A percentile compares a stretch with the other conserved stretches of the same genome.
phyloP scores from a whole-genome alignment of 495 filamentous ascomycete species.

The Penicillium cataractarum region DNA sequence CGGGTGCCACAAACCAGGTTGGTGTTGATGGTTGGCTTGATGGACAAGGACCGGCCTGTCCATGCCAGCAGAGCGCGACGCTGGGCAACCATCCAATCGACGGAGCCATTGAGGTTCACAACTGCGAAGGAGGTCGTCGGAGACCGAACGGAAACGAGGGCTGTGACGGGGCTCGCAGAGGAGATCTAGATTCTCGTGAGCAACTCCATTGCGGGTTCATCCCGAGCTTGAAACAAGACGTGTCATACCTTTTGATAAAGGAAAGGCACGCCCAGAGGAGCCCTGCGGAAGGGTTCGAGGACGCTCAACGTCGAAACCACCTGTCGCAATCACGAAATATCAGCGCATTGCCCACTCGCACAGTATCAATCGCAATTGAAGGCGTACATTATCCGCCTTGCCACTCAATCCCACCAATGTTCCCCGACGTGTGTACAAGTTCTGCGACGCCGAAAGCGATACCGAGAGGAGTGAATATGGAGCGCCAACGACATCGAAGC shows the following conservation, averaged over 20 bases:
- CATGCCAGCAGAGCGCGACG: slow-evolving; percentile 86
- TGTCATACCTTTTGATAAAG: slow-evolving; percentile 75
- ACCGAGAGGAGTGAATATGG: slow-evolving; percentile 93
- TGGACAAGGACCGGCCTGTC: slow-evolving; percentile 85
- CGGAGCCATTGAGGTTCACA: slow-evolving; percentile 87
- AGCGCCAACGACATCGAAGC: slow-evolving; percentile 87
- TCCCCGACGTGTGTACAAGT: slow-evolving; percentile 86
- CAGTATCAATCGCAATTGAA: not conserved
- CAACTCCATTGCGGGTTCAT: not conserved
- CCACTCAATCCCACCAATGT: slow-evolving; percentile 90
- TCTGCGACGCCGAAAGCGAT: slow-evolving; percentile 87
- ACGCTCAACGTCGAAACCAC: slow-evolving; percentile 85
- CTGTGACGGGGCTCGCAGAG: slow-evolving; percentile 82
- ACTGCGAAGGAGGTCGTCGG: slow-evolving; percentile 82
- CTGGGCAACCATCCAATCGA: slow-evolving; percentile 93
- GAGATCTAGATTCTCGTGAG: slow-evolving; percentile 56
- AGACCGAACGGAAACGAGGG: slow-evolving; percentile 83
- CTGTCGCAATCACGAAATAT: slow-evolving; percentile 37
- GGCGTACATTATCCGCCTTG: slow-evolving; percentile 81
- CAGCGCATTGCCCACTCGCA: slow-evolving; percentile 9
- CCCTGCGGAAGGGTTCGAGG: slow-evolving; percentile 78
- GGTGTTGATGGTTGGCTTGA: slow-evolving; percentile 73
- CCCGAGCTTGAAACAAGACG: not conserved
- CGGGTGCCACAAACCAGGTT: slow-evolving; percentile 58
- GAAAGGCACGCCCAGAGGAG: slow-evolving; percentile 83